Conservation (phyloP, 768 basidiomycete species). For the Dioszegia hungarica region DNA sequence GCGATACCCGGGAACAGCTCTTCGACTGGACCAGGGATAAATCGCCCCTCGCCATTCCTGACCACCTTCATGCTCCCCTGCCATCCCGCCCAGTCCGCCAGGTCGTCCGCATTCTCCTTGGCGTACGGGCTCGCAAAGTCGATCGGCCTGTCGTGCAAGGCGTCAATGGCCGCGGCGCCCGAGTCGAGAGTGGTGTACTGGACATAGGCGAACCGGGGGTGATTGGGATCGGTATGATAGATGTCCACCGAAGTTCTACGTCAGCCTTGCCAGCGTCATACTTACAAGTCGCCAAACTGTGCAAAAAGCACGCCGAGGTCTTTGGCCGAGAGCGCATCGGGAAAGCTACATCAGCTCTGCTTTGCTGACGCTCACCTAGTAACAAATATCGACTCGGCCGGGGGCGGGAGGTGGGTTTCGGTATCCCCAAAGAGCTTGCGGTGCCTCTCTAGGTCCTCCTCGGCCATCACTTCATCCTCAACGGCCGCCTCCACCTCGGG, state of each 20-base stretch:
- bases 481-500: neutral
- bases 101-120: constrained; percentile 25
- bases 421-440: constrained; percentile 13
- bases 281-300: constrained; percentile 46
- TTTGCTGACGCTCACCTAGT: constrained; percentile 28
- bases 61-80: constrained; percentile 36
- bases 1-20: constrained; percentile 35
- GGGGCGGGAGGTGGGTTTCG: constrained; percentile 20
- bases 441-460: constrained; percentile 9
- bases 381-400: constrained; percentile 39
- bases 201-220: constrained; percentile 45
- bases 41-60: constrained; percentile 28
- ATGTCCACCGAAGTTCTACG: constrained; percentile 44
- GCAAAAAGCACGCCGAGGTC: constrained; percentile 47
- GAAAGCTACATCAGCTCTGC: constrained; percentile 32
- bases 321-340: constrained; percentile 35
- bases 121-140: constrained; percentile 32
- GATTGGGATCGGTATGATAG: constrained; percentile 39
- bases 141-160: constrained; percentile 38
- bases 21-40: constrained; percentile 32
- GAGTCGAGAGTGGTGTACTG: constrained; percentile 27
- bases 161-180: constrained; percentile 28
- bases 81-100: constrained; percentile 42
- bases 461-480: constrained; percentile 8
- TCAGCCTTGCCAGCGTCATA: neutral